A percentile compares a stretch with the other conserved stretches of the same genome.
Conservation (phyloP, 441 rosid species). For the Dalechampia spathulata region DNA sequence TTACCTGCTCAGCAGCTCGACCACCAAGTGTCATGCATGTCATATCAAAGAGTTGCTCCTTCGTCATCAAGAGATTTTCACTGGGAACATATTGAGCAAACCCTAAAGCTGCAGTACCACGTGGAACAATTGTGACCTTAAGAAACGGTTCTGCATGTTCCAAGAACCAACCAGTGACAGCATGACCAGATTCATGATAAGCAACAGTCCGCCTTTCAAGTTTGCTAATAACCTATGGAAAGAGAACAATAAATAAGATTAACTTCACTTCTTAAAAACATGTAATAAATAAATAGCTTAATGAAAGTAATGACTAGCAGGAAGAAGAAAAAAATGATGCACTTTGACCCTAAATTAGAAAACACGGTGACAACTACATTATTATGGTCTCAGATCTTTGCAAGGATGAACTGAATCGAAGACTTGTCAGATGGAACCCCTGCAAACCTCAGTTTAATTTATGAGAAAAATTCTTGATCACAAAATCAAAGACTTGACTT, state of each 20-base stretch:
- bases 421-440: too few species aligned
- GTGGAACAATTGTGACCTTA: slow-evolving; percentile 72
- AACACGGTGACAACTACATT: too few species aligned
- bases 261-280: not conserved
- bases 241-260: not conserved
- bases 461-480: too few species aligned
- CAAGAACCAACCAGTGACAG: slow-evolving; percentile 63
- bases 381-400: too few species aligned
- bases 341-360: too few species aligned
- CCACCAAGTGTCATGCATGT: slow-evolving; percentile 71
- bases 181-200: slow-evolving; percentile 76
- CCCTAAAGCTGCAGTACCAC: slow-evolving; percentile 61
- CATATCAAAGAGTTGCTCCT: slow-evolving; percentile 63
- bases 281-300: not conserved
- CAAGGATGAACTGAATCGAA: too few species aligned
- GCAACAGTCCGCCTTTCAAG: slow-evolving; percentile 57
- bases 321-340: too few species aligned
- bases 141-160: slow-evolving; percentile 64
- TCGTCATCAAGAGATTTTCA: slow-evolving; percentile 59
- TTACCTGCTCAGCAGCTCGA: slow-evolving; percentile 61
- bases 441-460: too few species aligned
- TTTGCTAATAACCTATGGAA: slow-evolving; percentile 50
- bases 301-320: too few species aligned
- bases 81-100: slow-evolving; percentile 65
- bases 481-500: too few species aligned